Evolutionary conservation across 2,329 filamentous ascomycete species (phyloP), one percentile per base, ranked within the genome.

Genomic region (Zasmidium citrigriseum): DNA sequence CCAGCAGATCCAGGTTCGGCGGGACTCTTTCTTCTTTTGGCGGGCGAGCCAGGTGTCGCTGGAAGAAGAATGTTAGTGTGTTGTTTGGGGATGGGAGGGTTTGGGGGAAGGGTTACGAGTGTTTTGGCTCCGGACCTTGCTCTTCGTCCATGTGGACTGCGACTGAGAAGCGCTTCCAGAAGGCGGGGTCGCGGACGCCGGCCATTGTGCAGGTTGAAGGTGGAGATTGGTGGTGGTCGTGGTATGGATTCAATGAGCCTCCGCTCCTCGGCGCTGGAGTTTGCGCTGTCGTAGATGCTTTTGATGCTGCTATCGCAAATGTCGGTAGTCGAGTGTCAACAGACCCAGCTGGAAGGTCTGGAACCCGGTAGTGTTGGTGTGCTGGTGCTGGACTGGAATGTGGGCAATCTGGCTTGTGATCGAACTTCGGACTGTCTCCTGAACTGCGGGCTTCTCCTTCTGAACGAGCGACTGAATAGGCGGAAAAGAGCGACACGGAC

Each of bases 81-180:
- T 11, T 20, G 27, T 38, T 4, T 5, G 23, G 9, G 24, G 34
- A 14, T 11, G 9, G 63, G 54, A 50, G 60, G 53, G 54, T 47
- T 23, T 20, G 55, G 38, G 52, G 41, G 25, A 47, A 48, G 12
- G 73, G 73, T 63, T 75, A 78, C 77, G 73, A 67, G 58, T 76
- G 73, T 61, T 76, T 72, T 29, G 72, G 58, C 46, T 73, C 52
- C 27, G 56, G 51, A 5, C 54, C 51, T 24, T 56, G 47, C 62
- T 81, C 77, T 65, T 85, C 83, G 63, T 85, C 82, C 52, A 78
- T 71, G 67, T 85, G 83, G 1, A 85, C 81, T 38, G 84, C 84
- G 52, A 77, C 71, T 59, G 81, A 83, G 75, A 86, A 86, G 65
- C 83, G 81, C 56, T 79, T 78, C 84, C 83, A 86, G 73, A 86